Conservation (phyloP, 768 basidiomycete genomes). For the Pleurotus pulmonarius region DNA sequence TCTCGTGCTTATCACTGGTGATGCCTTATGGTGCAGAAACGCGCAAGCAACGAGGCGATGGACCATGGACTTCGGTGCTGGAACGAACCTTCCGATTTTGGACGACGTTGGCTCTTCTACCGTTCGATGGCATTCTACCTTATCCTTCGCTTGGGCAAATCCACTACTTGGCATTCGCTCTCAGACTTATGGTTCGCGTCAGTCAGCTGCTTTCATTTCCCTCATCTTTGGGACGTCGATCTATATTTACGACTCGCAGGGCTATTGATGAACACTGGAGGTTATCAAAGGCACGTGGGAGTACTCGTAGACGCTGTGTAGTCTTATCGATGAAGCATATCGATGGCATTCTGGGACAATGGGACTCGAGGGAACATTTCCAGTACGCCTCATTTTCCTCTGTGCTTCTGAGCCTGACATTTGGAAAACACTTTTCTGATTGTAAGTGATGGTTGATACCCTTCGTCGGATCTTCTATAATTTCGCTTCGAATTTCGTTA, state of each 20-base stretch:
- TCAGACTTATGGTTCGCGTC: neutral
- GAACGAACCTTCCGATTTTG: conserved; percentile 5
- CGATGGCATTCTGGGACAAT: conserved; percentile 6
- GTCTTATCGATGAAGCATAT: conserved; percentile 5
- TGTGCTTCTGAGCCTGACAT: conserved; percentile 5
- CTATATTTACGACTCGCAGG: conserved; percentile 2
- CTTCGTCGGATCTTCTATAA: neutral
- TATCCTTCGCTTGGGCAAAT: neutral
- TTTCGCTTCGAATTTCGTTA: neutral
- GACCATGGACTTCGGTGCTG: conserved; percentile 8
- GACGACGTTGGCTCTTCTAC: neutral
- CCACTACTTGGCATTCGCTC: neutral
- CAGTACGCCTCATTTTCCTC: conserved; percentile 7
- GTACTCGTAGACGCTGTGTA: conserved; percentile 1
- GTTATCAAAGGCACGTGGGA: neutral
- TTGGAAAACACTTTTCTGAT: conserved; percentile 3
- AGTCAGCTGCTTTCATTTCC: conserved; percentile 7
- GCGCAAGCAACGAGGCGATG: conserved; percentile 6
- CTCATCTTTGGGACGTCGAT: neutral
- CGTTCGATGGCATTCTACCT: neutral
- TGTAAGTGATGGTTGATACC: neutral
- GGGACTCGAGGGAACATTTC: neutral
- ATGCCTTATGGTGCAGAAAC: conserved; percentile 6
- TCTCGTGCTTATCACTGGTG: conserved; percentile 3
- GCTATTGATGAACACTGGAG: neutral